Evolutionary conservation across 305 asterid species (phyloP).

Genomic region (Solanum hybrid): DNA sequence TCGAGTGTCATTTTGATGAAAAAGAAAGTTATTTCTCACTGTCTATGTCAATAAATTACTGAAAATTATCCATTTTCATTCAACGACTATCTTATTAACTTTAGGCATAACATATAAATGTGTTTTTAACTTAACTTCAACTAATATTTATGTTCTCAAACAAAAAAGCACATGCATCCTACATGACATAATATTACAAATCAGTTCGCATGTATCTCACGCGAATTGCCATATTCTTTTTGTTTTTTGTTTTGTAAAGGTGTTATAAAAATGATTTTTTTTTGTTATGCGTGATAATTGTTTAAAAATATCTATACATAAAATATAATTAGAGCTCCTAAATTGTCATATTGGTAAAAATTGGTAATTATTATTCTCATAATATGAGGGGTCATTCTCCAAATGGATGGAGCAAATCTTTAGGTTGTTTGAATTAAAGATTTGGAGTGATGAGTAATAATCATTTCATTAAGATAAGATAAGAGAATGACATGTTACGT

Average conservation of each 20-base stretch:
- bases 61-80: not conserved
- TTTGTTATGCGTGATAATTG: not conserved
- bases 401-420: not conserved
- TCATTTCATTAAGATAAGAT: not conserved
- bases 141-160: not conserved
- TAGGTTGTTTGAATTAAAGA: not conserved
- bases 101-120: not conserved
- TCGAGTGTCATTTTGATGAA: not conserved
- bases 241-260: not conserved
- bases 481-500: not conserved
- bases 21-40: too few relatives aligned
- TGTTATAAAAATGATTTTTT: not conserved
- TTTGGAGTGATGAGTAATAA: not conserved
- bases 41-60: not conserved
- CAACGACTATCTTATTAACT: not conserved
- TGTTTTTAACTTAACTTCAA: not conserved
- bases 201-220: not conserved
- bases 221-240: too few relatives aligned
- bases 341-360: not conserved
- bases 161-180: not conserved
- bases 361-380: not conserved
- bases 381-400: not conserved
- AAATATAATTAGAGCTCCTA: not conserved
- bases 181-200: not conserved
- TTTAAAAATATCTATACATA: not conserved